Evolutionary conservation across 139 green algal species (phyloP).

Genomic region (Diplosphaera chodatii): DNA sequence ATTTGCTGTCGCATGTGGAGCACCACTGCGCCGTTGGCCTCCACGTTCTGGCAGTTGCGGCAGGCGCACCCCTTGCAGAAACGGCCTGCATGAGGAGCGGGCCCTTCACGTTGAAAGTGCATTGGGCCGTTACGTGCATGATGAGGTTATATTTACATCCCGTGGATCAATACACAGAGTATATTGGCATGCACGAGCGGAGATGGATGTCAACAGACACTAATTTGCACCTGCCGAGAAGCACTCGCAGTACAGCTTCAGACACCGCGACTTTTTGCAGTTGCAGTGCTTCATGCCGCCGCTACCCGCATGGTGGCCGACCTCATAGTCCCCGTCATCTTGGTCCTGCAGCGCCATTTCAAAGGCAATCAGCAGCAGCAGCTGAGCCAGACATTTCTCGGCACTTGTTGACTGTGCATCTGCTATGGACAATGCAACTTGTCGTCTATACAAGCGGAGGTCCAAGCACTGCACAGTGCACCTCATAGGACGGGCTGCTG

Average conservation of each 20-base stretch:
- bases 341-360: background rate
- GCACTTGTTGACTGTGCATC: too few species aligned
- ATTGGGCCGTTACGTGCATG: too few species aligned
- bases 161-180: too few species aligned
- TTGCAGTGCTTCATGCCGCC: background rate
- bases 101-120: too few species aligned
- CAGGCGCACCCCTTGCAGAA: conserved; percentile 62
- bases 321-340: background rate
- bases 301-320: background rate
- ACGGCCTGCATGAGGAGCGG: conserved; percentile 38
- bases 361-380: too few species aligned
- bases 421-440: too few species aligned
- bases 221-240: conserved; percentile 52
- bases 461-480: background rate
- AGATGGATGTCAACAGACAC: too few species aligned
- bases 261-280: conserved; percentile 34
- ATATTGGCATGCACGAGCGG: too few species aligned
- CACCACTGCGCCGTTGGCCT: conserved; percentile 23
- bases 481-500: background rate
- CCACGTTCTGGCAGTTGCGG: conserved; percentile 50
- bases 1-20: conserved; percentile 26
- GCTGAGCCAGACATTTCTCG: too few species aligned
- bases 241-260: conserved; percentile 80
- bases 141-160: too few species aligned
- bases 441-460: too few species aligned